phyloP scores from a whole-genome alignment of 2,329 filamentous ascomycete species.

The Coniella vitis region DNA sequence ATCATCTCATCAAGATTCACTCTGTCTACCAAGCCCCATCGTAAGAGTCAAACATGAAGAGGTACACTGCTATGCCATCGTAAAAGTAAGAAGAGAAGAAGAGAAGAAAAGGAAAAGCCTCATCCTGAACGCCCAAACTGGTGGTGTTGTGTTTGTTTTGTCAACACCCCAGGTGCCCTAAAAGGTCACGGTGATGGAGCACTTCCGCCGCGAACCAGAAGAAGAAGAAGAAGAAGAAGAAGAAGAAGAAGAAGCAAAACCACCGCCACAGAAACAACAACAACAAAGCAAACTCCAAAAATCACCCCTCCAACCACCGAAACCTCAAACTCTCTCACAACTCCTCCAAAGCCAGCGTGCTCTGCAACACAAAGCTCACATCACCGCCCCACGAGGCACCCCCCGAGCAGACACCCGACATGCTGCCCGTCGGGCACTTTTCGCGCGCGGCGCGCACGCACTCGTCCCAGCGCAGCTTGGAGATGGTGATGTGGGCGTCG shows the following conservation, averaged over 20 bases:
- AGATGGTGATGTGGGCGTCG: constrained; percentile 45
- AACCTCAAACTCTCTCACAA: not conserved
- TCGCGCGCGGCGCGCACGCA: constrained; percentile 47
- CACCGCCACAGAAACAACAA: too few species aligned
- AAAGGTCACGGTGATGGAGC: constrained; percentile 5
- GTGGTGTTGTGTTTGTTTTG: too few species aligned
- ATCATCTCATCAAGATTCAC: too few species aligned
- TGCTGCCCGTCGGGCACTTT: constrained; percentile 42
- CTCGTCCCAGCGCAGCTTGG: constrained; percentile 45
- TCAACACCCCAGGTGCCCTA: too few species aligned
- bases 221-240: not conserved
- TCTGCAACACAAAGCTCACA: constrained; percentile 35
- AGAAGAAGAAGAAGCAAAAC: not conserved
- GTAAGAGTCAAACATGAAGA: too few species aligned
- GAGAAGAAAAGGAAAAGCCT: not conserved
- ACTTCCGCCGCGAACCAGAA: constrained; percentile 6
- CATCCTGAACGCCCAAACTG: not conserved
- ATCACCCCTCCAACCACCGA: not conserved
- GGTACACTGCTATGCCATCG: too few species aligned
- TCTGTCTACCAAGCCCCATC: too few species aligned
- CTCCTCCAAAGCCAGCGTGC: constrained; percentile 16
- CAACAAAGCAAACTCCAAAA: too few species aligned
- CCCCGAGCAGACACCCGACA: constrained; percentile 39
- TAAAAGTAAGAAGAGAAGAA: too few species aligned
- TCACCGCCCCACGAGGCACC: constrained; percentile 38